Evolutionary conservation across 139 green algal species (phyloP).

Genomic region (Ettlia oleoabundans): DNA sequence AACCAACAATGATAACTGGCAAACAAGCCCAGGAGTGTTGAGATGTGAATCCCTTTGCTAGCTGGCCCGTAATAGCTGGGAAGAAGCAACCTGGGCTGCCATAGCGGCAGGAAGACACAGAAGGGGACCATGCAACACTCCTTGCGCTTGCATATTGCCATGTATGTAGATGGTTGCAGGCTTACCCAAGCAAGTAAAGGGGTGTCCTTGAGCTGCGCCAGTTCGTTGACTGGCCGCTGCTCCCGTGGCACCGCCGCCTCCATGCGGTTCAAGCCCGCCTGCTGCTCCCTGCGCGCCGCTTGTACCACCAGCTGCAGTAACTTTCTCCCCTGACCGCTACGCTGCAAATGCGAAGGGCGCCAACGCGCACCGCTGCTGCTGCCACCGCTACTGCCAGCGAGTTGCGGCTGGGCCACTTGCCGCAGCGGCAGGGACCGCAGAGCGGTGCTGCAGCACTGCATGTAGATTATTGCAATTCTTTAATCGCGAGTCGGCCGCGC

Average conservation of each 20-base stretch:
- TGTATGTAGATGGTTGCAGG: not conserved
- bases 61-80: too few species aligned
- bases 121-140: too few species aligned
- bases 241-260: constrained; percentile 78
- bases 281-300: not conserved
- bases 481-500: too few species aligned
- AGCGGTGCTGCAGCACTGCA: not conserved
- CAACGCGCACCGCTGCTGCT: not conserved
- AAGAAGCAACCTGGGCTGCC: too few species aligned
- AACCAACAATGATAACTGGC: too few species aligned
- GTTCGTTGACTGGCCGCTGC: constrained; percentile 87
- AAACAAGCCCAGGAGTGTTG: too few species aligned
- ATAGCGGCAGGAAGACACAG: too few species aligned
- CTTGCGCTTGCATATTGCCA: not conserved
- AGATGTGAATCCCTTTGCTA: too few species aligned
- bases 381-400: not conserved
- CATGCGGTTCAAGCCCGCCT: constrained; percentile 52
- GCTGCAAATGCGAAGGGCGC: not conserved
- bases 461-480: too few species aligned
- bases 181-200: constrained; percentile 80
- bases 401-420: not conserved
- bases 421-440: not conserved
- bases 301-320: not conserved
- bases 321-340: not conserved
- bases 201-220: constrained; percentile 73